These are phyloP conservation scores for Raffaelea ambrosiae DNA, from an alignment of 2,329 filamentous ascomycete species.

Conservation along the genomic window DNA sequence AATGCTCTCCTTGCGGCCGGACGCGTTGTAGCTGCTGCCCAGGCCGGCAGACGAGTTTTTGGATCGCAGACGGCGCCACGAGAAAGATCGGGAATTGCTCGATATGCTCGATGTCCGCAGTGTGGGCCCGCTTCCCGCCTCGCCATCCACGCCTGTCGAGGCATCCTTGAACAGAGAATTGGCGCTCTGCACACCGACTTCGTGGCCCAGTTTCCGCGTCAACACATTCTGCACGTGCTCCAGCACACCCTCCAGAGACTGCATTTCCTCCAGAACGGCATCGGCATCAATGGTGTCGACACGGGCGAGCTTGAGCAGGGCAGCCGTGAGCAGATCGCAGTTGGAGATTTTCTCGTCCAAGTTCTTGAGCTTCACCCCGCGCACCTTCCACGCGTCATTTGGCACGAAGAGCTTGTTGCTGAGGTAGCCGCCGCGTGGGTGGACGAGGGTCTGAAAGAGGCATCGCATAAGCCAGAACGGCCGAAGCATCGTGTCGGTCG, in stretches of 20 bases:
- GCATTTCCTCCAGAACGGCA: constrained; percentile 89
- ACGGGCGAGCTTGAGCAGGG: constrained; percentile 70
- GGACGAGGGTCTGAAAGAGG: constrained; percentile 83
- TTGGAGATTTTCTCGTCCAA: constrained; percentile 90
- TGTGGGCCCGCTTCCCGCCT: constrained; percentile 27
- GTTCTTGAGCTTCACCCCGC: constrained; percentile 84
- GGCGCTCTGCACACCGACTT: constrained; percentile 76
- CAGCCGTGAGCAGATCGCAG: constrained; percentile 84
- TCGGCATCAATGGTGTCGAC: constrained; percentile 89
- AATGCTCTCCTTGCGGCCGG: constrained; percentile 35
- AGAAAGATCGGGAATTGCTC: constrained; percentile 72
- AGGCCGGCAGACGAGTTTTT: constrained; percentile 72
- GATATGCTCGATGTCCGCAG: constrained; percentile 53
- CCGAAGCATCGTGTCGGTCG: constrained; percentile 77
- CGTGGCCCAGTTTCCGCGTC: constrained; percentile 79
- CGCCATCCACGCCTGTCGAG: constrained; percentile 41
- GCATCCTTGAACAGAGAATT: constrained; percentile 69
- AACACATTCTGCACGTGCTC: constrained; percentile 75
- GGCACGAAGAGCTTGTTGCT: constrained; percentile 89
- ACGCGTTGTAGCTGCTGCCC: constrained; percentile 36
- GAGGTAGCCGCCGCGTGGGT: constrained; percentile 85
- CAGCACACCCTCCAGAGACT: constrained; percentile 73
- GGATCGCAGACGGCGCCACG: constrained; percentile 81
- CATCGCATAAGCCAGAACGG: constrained; percentile 98
- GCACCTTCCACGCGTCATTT: constrained; percentile 86